Evolutionary conservation across 768 basidiomycete species (phyloP), one percentile per base, ranked within the genome.

Genomic region (Hygrophorus pudorinus): DNA sequence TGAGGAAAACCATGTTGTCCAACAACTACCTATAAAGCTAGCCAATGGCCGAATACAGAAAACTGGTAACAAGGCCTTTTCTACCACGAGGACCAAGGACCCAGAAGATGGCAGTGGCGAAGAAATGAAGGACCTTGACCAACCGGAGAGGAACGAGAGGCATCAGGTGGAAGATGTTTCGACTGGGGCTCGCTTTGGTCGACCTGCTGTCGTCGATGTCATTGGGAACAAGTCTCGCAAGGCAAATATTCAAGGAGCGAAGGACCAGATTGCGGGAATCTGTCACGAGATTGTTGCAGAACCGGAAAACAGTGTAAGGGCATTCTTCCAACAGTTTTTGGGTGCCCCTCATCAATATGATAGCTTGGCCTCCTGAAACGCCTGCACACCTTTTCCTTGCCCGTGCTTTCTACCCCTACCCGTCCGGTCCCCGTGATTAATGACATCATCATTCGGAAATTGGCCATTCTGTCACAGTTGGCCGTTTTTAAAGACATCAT

Each of bases 401-500:
- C 71, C n/a, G 73, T 76, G 45, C 77, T 98, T 16, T 72, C 80
- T 2, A 77, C 82, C 1, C 74, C 79, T 1, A 68, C 79, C 2
- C 80, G 82, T 47, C 70, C 78, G 12, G 76, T 81, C 24, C 80
- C 85, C 2, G 67, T 97, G 6, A 55, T 65, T 13, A 93, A 97
- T 53, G 92, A 97, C 52, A 60, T 70, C 13, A 65, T 85, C 27
- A 85, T 99, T 51, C 79, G 94, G 49, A 87, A 87, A 58, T 67
- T 98, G 31, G 86, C 94, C 2, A 74, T 93, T 38, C 67, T 97
- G 32, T 94, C 91, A 10, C 84, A 94, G 56, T 69, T 97, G 24
- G 86, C 92, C 20, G 88, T 98, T 9, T 96, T 89, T 73, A 92
- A 90, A 58, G 96, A 99, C 61, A 77, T 97, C 50, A 81, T 97